These are phyloP conservation scores for Exophiala oligosperma DNA, from an alignment of 2,329 filamentous ascomycete species.

Conservation along the genomic window DNA sequence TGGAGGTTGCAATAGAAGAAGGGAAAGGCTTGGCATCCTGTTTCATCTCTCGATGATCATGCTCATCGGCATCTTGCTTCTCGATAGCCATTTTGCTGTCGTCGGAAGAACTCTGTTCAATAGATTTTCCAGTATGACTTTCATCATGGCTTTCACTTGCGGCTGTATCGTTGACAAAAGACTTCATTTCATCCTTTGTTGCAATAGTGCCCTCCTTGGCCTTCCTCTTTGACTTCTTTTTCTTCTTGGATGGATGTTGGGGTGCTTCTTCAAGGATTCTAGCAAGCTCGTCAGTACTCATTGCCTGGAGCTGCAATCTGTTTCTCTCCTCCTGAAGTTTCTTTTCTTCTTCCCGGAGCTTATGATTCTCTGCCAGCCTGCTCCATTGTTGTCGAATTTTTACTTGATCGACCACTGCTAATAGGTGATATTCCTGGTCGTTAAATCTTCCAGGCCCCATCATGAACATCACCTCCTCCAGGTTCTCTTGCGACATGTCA, in stretches of 20 bases:
- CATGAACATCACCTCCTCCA: constrained; percentile 17
- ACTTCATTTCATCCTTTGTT: not conserved
- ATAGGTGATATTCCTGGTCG: constrained; percentile 5
- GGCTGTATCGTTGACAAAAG: not conserved
- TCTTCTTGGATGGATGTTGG: not conserved
- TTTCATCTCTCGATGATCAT: too few species aligned
- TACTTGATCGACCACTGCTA: constrained; percentile 7
- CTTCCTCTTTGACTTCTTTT: constrained; percentile 1
- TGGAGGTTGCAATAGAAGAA: too few species aligned
- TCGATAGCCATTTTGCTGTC: too few species aligned
- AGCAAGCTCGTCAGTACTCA: not conserved
- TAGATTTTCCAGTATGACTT: not conserved
- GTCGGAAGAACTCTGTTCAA: too few species aligned
- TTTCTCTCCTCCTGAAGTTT: not conserved
- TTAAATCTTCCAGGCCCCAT: constrained; percentile 2
- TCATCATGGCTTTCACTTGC: not conserved
- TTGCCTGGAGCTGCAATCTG: not conserved
- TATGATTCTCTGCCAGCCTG: not conserved
- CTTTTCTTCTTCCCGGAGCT: not conserved
- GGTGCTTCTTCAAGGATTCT: not conserved
- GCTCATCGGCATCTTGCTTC: too few species aligned
- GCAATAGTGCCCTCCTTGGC: constrained; percentile 1
- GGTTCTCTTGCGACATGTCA: not conserved
- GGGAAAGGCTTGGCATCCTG: too few species aligned
- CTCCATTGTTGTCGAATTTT: not conserved